A percentile compares a stretch with the other conserved stretches of the same genome.
Evolutionary conservation across 2,329 filamentous ascomycete species (phyloP).

Genomic region (Fusarium albidum): DNA sequence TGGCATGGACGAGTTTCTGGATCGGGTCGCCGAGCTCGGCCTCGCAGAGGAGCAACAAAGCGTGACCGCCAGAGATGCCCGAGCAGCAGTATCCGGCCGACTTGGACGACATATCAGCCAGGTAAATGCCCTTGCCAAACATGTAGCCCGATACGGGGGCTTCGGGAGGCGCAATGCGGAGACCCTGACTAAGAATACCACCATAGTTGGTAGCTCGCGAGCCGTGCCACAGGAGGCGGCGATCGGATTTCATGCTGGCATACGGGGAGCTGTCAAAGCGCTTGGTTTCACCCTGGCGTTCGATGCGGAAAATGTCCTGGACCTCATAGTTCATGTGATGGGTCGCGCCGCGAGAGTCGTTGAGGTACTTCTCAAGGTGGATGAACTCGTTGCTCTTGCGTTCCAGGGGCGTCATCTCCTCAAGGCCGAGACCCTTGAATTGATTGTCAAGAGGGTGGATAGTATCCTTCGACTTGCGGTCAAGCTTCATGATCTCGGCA

Average conservation of each 20-base stretch:
- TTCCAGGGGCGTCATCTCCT: slow-evolving; percentile 79
- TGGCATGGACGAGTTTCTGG: slow-evolving; percentile 65
- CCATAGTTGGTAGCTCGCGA: slow-evolving; percentile 85
- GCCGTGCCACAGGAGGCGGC: slow-evolving; percentile 87
- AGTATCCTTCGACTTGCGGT: slow-evolving; percentile 56
- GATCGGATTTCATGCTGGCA: slow-evolving; percentile 66
- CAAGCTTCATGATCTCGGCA: slow-evolving; percentile 76
- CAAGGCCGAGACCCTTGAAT: slow-evolving; percentile 73
- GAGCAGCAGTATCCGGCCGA: slow-evolving; percentile 79
- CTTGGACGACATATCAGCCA: slow-evolving; percentile 86
- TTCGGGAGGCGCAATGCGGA: slow-evolving; percentile 88
- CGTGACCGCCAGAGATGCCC: slow-evolving; percentile 70
- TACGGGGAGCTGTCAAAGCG: slow-evolving; percentile 70
- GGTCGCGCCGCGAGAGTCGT: slow-evolving; percentile 70
- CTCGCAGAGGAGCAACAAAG: slow-evolving; percentile 83
- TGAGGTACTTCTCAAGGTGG: slow-evolving; percentile 73
- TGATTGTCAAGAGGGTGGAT: slow-evolving; percentile 76
- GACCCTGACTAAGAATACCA: slow-evolving; percentile 85
- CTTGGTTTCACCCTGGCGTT: slow-evolving; percentile 74
- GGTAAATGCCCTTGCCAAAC: slow-evolving; percentile 91
- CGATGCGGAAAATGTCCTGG: slow-evolving; percentile 82
- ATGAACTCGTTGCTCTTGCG: slow-evolving; percentile 67
- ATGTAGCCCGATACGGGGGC: slow-evolving; percentile 84
- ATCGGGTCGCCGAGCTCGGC: slow-evolving; percentile 79
- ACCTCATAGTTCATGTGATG: slow-evolving; percentile 70